Evolutionary conservation across 352 stramenopile species (phyloP).

Genomic region (Globisporangium perplexum): DNA sequence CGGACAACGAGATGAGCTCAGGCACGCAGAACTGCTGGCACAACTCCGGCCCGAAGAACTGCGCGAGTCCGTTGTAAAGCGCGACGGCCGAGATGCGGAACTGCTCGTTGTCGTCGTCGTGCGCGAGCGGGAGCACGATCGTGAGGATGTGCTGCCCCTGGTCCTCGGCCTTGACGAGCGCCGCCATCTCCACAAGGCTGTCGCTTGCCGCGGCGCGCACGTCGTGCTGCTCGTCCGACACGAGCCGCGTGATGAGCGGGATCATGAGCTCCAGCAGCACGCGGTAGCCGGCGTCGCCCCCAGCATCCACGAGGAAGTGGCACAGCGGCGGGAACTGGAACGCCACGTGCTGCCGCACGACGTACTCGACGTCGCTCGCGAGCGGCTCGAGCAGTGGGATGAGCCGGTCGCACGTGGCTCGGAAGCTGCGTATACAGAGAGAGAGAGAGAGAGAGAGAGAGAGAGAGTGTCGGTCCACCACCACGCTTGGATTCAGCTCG

Average conservation of each 20-base stretch:
- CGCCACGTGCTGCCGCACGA: slow-evolving; percentile 93
- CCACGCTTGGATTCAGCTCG: no score
- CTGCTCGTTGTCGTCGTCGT: slow-evolving; percentile 91
- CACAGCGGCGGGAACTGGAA: slow-evolving; percentile 86
- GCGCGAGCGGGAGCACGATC: slow-evolving; percentile 89
- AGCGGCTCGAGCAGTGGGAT: slow-evolving; percentile 87
- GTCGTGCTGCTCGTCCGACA: slow-evolving; percentile 86
- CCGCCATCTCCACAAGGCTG: slow-evolving; percentile 83
- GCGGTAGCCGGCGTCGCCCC: slow-evolving; percentile 52
- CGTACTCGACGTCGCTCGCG: slow-evolving; percentile 89
- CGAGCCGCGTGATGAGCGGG: slow-evolving; percentile 59
- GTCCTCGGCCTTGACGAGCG: slow-evolving; percentile 82
- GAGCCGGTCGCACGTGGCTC: slow-evolving; percentile 76
- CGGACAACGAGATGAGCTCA: slow-evolving; percentile 87
- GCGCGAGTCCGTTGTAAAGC: slow-evolving; percentile 90
- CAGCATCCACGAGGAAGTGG: slow-evolving; percentile 46
- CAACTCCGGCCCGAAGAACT: slow-evolving; percentile 82
- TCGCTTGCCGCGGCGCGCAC: slow-evolving; percentile 85
- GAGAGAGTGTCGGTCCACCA: no score
- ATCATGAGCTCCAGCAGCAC: slow-evolving; percentile 79
- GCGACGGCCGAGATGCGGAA: slow-evolving; percentile 91
- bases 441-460: background rate
- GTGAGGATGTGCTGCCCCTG: slow-evolving; percentile 89
- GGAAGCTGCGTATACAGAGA: slow-evolving; percentile 56
- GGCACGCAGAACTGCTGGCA: slow-evolving; percentile 92